Base-by-base conservation (phyloP, 768 basidiomycete species). In the Phylloporus arenicola region DNA sequence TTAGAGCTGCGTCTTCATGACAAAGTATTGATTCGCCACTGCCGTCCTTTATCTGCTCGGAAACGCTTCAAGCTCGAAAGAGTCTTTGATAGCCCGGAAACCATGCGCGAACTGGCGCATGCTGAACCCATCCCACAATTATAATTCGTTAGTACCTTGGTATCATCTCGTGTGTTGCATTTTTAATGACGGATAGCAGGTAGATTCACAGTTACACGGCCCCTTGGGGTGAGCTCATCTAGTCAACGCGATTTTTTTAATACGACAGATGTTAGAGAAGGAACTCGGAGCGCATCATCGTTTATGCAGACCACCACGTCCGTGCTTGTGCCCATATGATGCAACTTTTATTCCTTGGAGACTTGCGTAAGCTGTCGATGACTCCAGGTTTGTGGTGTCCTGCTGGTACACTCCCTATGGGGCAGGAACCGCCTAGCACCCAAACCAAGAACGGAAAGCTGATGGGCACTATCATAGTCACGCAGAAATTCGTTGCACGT, bases 51-150 rank as follows among this genome's bases (percentile, higher is more conserved):
- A 59, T 92, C 89, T 27, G 86, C 85, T 20, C 72, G 78, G 56
- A 92, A 92, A 69, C 76, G 84, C 27, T 92, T 91, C 72, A 79
- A 69, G 44, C 70, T 92, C 43, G 82, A 89, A 61, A 76, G 70
- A 47, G 63, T 92, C 30, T 58, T 89, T 37, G 75, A 72, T 57
- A 89, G 88, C 58, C 88, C 88, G 7, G 80, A 83, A 61, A 73
- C 72, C 14, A 81, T 83, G 65, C 79, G 77, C 45, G 77, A 80
- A 50, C 51, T 72, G 34, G 63, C 55, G 5, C 64, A 64, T 41
- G 41, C 54, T 44, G 45, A 48, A 45, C 17, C 37, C 11, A 34
- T 40, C 37, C 13, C 14, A 39, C 50, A 43, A 40, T 34, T 25
- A 3, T 59, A 45, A 43, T 35, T 7, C 16, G 27, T 45, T 12